Base-by-base conservation (phyloP, 305 asterid genomes). In the Fraxinus platypoda region DNA sequence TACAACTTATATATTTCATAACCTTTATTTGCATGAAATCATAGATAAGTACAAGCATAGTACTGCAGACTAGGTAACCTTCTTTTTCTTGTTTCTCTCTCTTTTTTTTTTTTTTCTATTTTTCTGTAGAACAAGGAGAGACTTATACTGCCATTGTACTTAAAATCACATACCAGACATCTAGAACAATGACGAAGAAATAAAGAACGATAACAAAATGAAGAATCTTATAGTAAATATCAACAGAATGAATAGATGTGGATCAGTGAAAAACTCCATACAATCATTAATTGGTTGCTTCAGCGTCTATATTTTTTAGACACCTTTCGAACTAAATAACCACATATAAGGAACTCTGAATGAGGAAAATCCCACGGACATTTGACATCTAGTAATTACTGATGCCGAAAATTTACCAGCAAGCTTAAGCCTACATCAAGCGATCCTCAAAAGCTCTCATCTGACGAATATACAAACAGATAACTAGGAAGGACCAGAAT, bases 1-100 rank as follows among this genome's bases (percentile, higher is more conserved):
- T 8, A 71, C 78, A 81, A 74, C 83, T 84, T 77, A 64, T 59
- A 73, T 73, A 78, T 80, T 77, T 57, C 75, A 80, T 80, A 79
- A 57, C 77, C 72, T 76, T 71, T 41, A 78, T 57, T 25, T 34
- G 43, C 25, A 80, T 49, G 28, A 19, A 62, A 59, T 34, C 34
- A 71, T 34, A 78, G 30, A 80, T 4, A 84, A 43, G 68, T 25
- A 77, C 71, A 78, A 74, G 59, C 79, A 76, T 37, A 33, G 82
- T 54, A 54, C 9, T 77, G 31, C 79, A 76, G 75, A 77, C 46
- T 86, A n/a, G 62, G n/a, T 19, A 35, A 66, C 75, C n/a, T 41
- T 54, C 4, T 77, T 77, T 59, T 17, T 81, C 6, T 38, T 41
- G 3, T 41, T 9, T 9, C 15, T 31, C 35, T 31, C 35, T 5